Base-by-base conservation (phyloP, 2,329 filamentous ascomycete genomes). In the Aspergillus ochraceoroseus region DNA sequence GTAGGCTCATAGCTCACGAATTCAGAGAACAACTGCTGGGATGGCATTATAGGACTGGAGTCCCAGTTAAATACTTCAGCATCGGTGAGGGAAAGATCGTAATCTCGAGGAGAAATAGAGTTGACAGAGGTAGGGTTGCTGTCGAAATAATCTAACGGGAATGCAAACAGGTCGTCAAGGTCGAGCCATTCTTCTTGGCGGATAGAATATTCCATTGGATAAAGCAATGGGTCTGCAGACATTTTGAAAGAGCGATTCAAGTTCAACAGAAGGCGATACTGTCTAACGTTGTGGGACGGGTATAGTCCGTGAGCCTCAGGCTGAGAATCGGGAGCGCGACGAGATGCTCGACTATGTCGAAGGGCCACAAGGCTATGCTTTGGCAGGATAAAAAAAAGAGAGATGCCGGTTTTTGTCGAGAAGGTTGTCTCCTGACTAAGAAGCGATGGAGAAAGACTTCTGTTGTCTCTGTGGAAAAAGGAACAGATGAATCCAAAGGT, bases 101-200 rank as follows among this genome's bases (percentile, higher is more conserved):
- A 44, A 20, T 63, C 57, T 14, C 50, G 49, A 2, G 59, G 57
- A 13, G 55, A 59, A 31, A 62, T 50, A 7, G 59, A 59, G 30
- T 55, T 48, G 32, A 56, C 46, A n/a, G 57, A 56, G 18, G 55
- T 53, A 28, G 56, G 51, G 43, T 59, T 53, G 32, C 54, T 56
- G 17, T 57, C 58, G 43, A 54, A 41, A 40, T 58, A 57, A 13
- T 41, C 52, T 9, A 54, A 39, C 13, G 54, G 46, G 12, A 62
- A 51, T 30, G 63, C 54, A 38, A 64, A 56, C 38, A 59, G 58
- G 46, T 58, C 54, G 34, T 62, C 59, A 38, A 64, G 62, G 45
- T 63, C 59, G 23, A 60, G 45, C 51, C 54, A 58, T 32, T 63
- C 60, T 26, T 60, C 49, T 22, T 49, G 39, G 25, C 40, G 49